These are phyloP conservation scores for Penicillium paneum DNA, from an alignment of 2,329 filamentous ascomycete genomes.

Conservation along the genomic window DNA sequence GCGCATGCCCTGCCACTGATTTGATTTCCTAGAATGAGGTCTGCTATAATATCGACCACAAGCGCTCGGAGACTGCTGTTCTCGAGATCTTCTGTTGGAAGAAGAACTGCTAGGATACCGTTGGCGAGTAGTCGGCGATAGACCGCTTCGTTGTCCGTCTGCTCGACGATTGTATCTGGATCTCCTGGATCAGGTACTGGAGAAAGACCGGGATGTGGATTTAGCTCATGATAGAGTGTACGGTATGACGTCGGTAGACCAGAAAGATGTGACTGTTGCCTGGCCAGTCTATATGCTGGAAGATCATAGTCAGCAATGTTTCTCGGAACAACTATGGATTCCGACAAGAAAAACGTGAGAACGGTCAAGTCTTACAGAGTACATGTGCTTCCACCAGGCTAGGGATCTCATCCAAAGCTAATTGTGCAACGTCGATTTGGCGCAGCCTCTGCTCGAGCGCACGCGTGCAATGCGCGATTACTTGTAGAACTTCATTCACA, in stretches of 20 bases:
- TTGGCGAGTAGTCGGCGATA: constrained; percentile 89
- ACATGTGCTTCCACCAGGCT: constrained; percentile 77
- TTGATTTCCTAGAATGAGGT: constrained; percentile 81
- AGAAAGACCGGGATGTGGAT: constrained; percentile 74
- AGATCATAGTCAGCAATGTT: constrained; percentile 22
- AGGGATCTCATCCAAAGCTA: constrained; percentile 85
- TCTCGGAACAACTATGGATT: constrained; percentile 17
- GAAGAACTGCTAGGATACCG: constrained; percentile 73
- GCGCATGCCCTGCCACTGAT: constrained; percentile 78
- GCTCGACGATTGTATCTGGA: constrained; percentile 53
- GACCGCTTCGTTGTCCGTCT: constrained; percentile 71
- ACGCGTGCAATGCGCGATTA: constrained; percentile 87
- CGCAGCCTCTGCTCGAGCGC: constrained; percentile 82
- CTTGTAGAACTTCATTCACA: constrained; percentile 79
- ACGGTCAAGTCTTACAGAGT: constrained; percentile 55
- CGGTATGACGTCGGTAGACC: constrained; percentile 62
- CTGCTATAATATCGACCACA: constrained; percentile 81
- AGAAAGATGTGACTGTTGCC: constrained; percentile 55
- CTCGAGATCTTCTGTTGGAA: constrained; percentile 88
- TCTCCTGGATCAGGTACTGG: constrained; percentile 65
- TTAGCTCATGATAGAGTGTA: constrained; percentile 77
- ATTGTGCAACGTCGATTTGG: constrained; percentile 74
- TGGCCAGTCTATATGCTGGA: constrained; percentile 70
- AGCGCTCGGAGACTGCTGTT: constrained; percentile 81
- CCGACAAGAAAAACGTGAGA: constrained; percentile 1